phyloP scores from a whole-genome alignment of 495 filamentous ascomycete genomes.

The Penicillium pancosmium region DNA sequence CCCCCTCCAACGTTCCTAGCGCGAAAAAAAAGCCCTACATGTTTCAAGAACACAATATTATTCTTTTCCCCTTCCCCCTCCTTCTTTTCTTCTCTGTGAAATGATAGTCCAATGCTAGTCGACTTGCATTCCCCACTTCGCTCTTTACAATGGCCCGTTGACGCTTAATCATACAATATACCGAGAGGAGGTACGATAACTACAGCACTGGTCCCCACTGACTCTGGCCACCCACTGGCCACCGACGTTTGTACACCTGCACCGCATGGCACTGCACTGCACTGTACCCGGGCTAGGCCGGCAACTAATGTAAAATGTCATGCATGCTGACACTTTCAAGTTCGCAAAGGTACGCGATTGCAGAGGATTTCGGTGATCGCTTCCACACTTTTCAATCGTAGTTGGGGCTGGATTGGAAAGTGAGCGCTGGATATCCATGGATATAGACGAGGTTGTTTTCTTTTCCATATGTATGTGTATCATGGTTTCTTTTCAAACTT shows the following conservation, averaged over 20 bases:
- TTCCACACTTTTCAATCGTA: not conserved
- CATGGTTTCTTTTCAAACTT: not conserved
- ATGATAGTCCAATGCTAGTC: not conserved
- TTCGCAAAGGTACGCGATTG: slow-evolving; percentile 6
- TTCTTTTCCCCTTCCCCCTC: not conserved
- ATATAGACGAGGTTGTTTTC: not conserved
- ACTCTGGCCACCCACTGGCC: not conserved
- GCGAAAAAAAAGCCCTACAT: slow-evolving; percentile 14
- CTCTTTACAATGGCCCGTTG: not conserved
- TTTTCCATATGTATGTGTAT: not conserved
- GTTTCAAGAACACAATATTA: slow-evolving; percentile 1
- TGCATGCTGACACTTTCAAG: slow-evolving; percentile 26
- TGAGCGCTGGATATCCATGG: not conserved
- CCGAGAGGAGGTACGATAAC: not conserved
- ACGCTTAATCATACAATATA: not conserved
- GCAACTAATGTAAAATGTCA: slow-evolving; percentile 24
- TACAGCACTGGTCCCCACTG: not conserved
- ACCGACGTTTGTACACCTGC: not conserved
- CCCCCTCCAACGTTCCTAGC: slow-evolving; percentile 24
- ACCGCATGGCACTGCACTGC: too few relatives aligned
- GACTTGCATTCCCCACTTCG: slow-evolving; percentile 1
- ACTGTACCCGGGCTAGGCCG: slow-evolving; percentile 11
- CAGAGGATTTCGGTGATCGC: not conserved
- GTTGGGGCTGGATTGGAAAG: too few relatives aligned
- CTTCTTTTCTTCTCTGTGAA: not conserved